Conservation (phyloP, 176 grass and related monocot species). For the Puya raimondii region DNA sequence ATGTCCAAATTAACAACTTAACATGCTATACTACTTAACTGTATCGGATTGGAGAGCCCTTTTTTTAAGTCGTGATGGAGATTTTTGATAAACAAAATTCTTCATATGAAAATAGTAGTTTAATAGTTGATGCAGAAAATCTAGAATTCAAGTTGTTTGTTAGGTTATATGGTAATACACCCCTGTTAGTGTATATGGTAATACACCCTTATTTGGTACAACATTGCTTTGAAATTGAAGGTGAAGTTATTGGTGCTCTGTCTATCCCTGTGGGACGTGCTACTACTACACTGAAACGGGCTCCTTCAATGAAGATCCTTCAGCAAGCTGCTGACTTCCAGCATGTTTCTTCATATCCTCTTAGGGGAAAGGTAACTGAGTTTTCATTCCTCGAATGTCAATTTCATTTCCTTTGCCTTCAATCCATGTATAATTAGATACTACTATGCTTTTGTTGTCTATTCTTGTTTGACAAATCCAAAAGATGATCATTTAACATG, state of each 20-base stretch:
- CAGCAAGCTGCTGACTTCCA: conserved; percentile 54
- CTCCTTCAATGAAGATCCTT: conserved; percentile 78
- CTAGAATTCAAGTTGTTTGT: not conserved
- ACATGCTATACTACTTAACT: too few species aligned
- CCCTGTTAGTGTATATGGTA: not conserved
- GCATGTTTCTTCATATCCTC: conserved; percentile 47
- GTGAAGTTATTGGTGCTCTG: conserved; percentile 82
- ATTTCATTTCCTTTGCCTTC: not conserved
- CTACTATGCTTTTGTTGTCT: not conserved
- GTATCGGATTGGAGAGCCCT: too few species aligned
- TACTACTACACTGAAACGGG: conserved; percentile 60
- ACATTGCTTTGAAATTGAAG: conserved; percentile 27
- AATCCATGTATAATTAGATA: not conserved
- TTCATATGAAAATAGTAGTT: too few species aligned
- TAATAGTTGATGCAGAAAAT: too few species aligned
- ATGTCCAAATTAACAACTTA: too few species aligned
- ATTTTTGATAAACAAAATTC: too few species aligned
- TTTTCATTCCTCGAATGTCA: not conserved
- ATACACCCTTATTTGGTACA: not conserved
- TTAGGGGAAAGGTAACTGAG: conserved; percentile 60
- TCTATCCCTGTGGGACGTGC: conserved; percentile 76
- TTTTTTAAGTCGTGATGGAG: too few species aligned
- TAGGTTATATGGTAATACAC: not conserved
- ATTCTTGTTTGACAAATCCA: not conserved
- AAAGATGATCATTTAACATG: not conserved